phyloP scores from a whole-genome alignment of 2,329 filamentous ascomycete species.

The Aspergillus carbonarius region DNA sequence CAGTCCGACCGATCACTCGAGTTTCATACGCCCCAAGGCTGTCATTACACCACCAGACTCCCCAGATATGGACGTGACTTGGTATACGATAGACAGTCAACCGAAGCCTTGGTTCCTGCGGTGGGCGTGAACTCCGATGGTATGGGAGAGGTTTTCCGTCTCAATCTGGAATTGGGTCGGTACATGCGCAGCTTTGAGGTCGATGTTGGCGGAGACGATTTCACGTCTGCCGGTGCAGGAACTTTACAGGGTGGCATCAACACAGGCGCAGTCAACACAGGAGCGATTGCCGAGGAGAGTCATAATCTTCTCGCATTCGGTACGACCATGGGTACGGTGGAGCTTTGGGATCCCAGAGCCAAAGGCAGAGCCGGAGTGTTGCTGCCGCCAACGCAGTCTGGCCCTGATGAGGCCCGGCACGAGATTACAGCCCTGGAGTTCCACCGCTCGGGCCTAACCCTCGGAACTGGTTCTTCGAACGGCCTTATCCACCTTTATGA shows the following conservation, averaged over 20 bases:
- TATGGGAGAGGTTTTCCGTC: conserved; percentile 84
- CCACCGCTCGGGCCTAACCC: conserved; percentile 74
- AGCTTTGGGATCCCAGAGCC: conserved; percentile 92
- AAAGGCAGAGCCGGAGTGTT: conserved; percentile 78
- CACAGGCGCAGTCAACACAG: conserved; percentile 83
- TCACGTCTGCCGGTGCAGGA: conserved; percentile 62
- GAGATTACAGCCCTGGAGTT: conserved; percentile 89
- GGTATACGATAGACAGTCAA: conserved; percentile 75
- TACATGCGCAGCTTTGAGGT: conserved; percentile 95
- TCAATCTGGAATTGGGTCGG: conserved; percentile 87
- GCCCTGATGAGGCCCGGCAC: conserved; percentile 43
- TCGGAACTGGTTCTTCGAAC: conserved; percentile 83
- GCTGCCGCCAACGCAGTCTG: conserved; percentile 51
- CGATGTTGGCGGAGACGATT: conserved; percentile 82
- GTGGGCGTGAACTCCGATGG: conserved; percentile 85
- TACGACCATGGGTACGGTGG: conserved; percentile 90
- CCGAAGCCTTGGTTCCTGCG: conserved; percentile 82
- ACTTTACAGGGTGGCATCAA: conserved; percentile 84
- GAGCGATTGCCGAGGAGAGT: conserved; percentile 79
- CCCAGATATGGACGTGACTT: conserved; percentile 91
- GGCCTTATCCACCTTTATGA: conserved; percentile 91
- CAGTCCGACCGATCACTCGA: conserved; percentile 89
- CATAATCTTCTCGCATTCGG: conserved; percentile 93
- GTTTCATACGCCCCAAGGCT: conserved; percentile 85
- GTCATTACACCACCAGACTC: conserved; percentile 85